A percentile compares a stretch with the other conserved stretches of the same genome.
Conservation (phyloP, 2,329 filamentous ascomycete genomes). For the Apiospora phragmitis region DNA sequence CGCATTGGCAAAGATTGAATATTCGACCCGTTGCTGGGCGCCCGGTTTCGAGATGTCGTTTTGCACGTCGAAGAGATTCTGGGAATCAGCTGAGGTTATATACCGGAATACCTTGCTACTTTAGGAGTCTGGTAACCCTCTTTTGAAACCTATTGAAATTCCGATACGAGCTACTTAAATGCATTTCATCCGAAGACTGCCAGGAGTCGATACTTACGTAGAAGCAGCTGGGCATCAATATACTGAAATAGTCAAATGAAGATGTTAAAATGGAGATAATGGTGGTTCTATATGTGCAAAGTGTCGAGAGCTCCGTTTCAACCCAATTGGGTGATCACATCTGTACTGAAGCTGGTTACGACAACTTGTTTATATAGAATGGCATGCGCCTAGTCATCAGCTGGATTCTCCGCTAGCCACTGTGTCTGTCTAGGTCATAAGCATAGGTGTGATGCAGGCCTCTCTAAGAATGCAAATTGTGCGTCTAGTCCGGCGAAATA, state of each 20-base stretch:
- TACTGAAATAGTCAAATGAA: background rate
- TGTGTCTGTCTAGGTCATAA: background rate
- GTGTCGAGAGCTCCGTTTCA: background rate
- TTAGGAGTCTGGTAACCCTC: background rate
- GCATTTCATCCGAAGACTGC: background rate
- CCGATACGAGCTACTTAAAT: background rate
- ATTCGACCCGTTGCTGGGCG: slow-evolving; percentile 56
- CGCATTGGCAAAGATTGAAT: slow-evolving; percentile 56
- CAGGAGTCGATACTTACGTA: background rate
- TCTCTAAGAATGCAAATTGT: background rate
- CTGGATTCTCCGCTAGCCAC: background rate
- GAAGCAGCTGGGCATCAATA: background rate
- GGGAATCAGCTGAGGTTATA: slow-evolving; percentile 64
- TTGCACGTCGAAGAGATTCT: slow-evolving; percentile 52
- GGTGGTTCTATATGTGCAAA: background rate
- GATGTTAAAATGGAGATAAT: background rate
- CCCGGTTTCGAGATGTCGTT: slow-evolving; percentile 56
- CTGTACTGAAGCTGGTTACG: background rate
- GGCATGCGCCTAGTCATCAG: background rate
- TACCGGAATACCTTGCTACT: slow-evolving; percentile 25
- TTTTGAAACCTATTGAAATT: background rate
- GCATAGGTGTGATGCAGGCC: background rate
- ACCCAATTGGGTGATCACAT: background rate
- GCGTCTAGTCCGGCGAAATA: background rate
- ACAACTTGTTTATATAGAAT: background rate